Conservation (phyloP, 2,329 filamentous ascomycete species). For the Neopestalotiopsis sp. region DNA sequence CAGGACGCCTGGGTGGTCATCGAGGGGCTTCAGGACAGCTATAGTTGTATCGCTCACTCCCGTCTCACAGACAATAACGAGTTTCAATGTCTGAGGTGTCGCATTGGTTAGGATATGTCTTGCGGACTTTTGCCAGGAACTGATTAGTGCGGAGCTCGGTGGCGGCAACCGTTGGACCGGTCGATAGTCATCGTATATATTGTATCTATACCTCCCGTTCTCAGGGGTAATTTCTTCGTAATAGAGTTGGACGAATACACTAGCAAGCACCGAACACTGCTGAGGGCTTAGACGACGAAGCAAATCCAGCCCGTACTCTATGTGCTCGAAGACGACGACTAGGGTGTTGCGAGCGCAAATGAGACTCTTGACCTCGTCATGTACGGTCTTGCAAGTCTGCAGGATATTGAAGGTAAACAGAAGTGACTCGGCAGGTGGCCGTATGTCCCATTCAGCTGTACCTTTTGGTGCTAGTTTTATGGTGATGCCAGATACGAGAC, state of each 20-base stretch:
- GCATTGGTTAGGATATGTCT: slow-evolving; percentile 9
- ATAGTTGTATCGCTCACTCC: neutral
- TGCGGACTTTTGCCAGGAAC: neutral
- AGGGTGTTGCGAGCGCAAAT: slow-evolving; percentile 7
- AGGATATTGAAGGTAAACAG: neutral
- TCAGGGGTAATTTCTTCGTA: neutral
- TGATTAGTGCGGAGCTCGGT: neutral
- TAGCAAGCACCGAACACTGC: neutral
- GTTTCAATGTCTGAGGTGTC: neutral
- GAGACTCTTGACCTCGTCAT: neutral
- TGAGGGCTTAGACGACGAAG: slow-evolving; percentile 2
- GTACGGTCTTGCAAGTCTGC: neutral
- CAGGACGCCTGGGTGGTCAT: neutral
- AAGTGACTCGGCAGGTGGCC: neutral
- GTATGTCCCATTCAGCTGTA: neutral
- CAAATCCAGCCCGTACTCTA: neutral
- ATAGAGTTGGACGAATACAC: neutral
- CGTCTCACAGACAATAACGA: neutral
- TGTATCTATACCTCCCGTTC: neutral
- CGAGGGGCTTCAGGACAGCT: neutral
- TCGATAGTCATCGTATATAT: neutral
- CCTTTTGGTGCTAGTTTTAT: neutral
- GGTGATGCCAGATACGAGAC: neutral
- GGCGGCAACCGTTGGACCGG: neutral
- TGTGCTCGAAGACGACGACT: neutral